phyloP scores from a whole-genome alignment of 768 basidiomycete genomes.

The Epithele typhae region DNA sequence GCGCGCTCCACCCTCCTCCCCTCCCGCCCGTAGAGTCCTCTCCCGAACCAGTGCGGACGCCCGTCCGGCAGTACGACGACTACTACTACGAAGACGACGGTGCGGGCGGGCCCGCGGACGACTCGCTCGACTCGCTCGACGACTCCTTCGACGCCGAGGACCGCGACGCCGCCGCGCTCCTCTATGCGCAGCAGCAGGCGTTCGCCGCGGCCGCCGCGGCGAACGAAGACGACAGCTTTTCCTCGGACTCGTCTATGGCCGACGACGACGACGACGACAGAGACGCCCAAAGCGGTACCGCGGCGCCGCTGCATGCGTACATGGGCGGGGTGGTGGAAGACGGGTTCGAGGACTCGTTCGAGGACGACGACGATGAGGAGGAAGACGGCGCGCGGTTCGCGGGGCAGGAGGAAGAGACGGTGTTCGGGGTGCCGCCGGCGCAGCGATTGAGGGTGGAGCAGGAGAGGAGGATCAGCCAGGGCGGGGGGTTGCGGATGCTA shows the following conservation, averaged over 20 bases:
- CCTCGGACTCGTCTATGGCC: slow-evolving; percentile 51
- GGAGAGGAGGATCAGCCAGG: slow-evolving; percentile 4
- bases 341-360: slow-evolving; percentile 40
- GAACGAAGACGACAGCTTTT: slow-evolving; percentile 41
- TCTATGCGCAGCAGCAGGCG: slow-evolving; percentile 48
- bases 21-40: no score
- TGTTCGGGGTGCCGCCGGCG: slow-evolving; percentile 65
- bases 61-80: slow-evolving; percentile 22
- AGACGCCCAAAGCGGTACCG: no score
- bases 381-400: no score
- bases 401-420: slow-evolving; percentile 58
- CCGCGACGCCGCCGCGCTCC: slow-evolving; percentile 68
- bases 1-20: slow-evolving; percentile 5
- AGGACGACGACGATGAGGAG: slow-evolving; percentile 35
- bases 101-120: slow-evolving; percentile 33
- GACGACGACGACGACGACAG: slow-evolving; percentile 36
- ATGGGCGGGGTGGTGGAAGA: slow-evolving; percentile 33
- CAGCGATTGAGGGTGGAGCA: slow-evolving; percentile 12
- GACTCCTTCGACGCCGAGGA: slow-evolving; percentile 39
- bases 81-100: slow-evolving; percentile 24
- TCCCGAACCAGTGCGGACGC: slow-evolving; percentile 19
- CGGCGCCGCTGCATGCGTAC: slow-evolving; percentile 46
- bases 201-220: no score
- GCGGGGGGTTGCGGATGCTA: slow-evolving; percentile 46
- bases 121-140: slow-evolving; percentile 53